A percentile compares a stretch with the other conserved stretches of the same genome.
phyloP scores from a whole-genome alignment of 2,329 filamentous ascomycete species.

The Incumbomyces delicatus region DNA sequence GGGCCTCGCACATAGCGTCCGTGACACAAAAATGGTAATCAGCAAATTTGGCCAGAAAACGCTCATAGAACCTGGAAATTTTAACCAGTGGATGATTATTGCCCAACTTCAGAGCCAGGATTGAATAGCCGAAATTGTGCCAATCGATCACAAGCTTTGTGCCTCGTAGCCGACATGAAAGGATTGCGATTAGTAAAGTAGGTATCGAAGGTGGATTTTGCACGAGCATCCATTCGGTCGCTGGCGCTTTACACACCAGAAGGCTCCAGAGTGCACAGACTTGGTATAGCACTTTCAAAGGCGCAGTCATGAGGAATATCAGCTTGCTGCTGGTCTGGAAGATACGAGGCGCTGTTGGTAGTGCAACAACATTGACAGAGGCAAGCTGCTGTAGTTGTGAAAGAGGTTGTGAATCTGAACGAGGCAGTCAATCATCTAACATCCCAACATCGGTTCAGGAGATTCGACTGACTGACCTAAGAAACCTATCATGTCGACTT shows the following conservation, averaged over 20 bases:
- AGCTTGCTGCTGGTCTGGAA: constrained; percentile 59
- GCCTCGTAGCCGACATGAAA: constrained; percentile 66
- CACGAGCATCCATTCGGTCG: constrained; percentile 76
- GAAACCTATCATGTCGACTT: constrained; percentile 81
- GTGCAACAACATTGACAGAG: constrained; percentile 59
- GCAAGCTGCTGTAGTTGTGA: constrained; percentile 63
- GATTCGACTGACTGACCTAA: constrained; percentile 45
- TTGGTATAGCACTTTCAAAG: constrained; percentile 80
- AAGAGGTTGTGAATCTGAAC: constrained; percentile 65
- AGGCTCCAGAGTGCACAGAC: constrained; percentile 59
- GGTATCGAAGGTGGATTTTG: constrained; percentile 94
- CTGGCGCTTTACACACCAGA: constrained; percentile 63
- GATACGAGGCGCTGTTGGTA: constrained; percentile 56
- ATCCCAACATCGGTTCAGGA: not conserved
- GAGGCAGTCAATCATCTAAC: constrained; percentile 3
- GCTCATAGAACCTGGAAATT: constrained; percentile 70
- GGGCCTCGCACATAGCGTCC: constrained; percentile 69
- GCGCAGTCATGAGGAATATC: constrained; percentile 68
- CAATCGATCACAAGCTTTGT: constrained; percentile 85
- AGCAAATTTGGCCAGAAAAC: constrained; percentile 56
- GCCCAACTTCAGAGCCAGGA: constrained; percentile 62
- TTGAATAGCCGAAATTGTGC: constrained; percentile 98
- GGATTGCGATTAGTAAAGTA: constrained; percentile 64
- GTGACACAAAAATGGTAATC: constrained; percentile 79
- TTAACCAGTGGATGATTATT: constrained; percentile 62